These are phyloP conservation scores for Candida mesenterica DNA, from an alignment of 1,139 yeast species.

Conservation along the genomic window DNA sequence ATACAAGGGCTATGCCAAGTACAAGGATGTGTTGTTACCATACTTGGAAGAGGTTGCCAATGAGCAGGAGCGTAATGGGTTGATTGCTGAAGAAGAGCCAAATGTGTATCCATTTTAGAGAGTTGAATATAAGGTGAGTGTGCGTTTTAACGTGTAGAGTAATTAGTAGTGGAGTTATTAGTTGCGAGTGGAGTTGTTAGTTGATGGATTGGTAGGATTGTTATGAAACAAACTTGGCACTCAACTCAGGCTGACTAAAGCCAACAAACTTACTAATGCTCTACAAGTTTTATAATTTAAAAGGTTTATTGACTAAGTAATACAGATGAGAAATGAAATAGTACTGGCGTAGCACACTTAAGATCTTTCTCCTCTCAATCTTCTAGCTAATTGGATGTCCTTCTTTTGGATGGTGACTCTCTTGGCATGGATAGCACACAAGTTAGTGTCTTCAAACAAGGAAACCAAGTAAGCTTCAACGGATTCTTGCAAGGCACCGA, in stretches of 20 bases:
- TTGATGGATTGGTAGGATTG: too few relatives aligned
- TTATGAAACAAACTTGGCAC: too few relatives aligned
- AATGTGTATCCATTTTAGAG: conserved; percentile 41
- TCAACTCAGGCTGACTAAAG: too few relatives aligned
- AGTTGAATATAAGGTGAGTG: too few relatives aligned
- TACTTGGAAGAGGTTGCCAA: conserved; percentile 50
- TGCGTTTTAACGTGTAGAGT: too few relatives aligned
- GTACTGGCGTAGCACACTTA: conserved; percentile 11
- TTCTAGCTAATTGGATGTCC: conserved; percentile 98
- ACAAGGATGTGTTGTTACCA: conserved; percentile 53
- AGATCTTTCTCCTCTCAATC: conserved; percentile 95
- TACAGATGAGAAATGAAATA: conserved; percentile 12
- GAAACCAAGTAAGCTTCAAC: conserved; percentile 96
- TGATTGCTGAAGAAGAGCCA: conserved; percentile 36
- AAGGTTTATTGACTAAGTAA: conserved; percentile 8
- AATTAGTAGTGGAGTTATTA: too few relatives aligned
- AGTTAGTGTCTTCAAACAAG: conserved; percentile 92
- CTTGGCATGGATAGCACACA: conserved; percentile 99
- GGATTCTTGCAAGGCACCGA: conserved; percentile 98
- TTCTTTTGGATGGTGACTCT: conserved; percentile 98
- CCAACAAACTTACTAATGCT: too few relatives aligned
- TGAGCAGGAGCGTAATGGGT: conserved; percentile 52
- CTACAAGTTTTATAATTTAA: too few relatives aligned
- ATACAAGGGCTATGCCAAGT: conserved; percentile 57
- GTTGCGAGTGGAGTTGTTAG: too few relatives aligned